A percentile compares a stretch with the other conserved stretches of the same genome.
Conservation (phyloP, 2,329 filamentous ascomycete genomes). For the Fusarium algeriense region DNA sequence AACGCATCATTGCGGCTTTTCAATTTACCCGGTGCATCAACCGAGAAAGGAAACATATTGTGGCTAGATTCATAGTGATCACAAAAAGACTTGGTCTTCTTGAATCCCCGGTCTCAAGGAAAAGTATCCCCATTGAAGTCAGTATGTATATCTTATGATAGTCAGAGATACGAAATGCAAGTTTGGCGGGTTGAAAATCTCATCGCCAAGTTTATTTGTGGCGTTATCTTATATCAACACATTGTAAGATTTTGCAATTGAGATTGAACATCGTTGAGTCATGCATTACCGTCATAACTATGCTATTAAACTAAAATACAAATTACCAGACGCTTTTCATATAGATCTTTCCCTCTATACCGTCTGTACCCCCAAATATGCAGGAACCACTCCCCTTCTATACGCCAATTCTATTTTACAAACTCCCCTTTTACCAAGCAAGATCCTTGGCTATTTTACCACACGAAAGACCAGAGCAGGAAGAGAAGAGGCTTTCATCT, state of each 20-base stretch:
- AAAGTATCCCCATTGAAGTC: too few relatives aligned
- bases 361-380: neutral
- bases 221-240: too few relatives aligned
- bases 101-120: too few relatives aligned
- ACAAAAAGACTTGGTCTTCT: too few relatives aligned
- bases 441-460: conserved; percentile 31
- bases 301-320: neutral
- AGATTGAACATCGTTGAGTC: too few relatives aligned
- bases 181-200: too few relatives aligned
- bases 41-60: neutral
- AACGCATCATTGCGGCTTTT: neutral
- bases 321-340: neutral
- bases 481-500: conserved; percentile 30
- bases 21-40: neutral
- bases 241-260: neutral
- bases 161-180: too few relatives aligned
- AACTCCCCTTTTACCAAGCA: conserved; percentile 15
- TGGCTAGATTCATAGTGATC: too few relatives aligned
- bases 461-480: conserved; percentile 31
- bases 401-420: conserved; percentile 25
- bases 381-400: neutral
- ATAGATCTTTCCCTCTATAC: neutral
- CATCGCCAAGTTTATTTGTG: too few relatives aligned
- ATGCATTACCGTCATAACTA: neutral
- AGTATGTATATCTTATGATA: too few relatives aligned